Evolutionary conservation across 345 rosid species (phyloP), one percentile per base, ranked within the genome.

Genomic region (Acer campestre): DNA sequence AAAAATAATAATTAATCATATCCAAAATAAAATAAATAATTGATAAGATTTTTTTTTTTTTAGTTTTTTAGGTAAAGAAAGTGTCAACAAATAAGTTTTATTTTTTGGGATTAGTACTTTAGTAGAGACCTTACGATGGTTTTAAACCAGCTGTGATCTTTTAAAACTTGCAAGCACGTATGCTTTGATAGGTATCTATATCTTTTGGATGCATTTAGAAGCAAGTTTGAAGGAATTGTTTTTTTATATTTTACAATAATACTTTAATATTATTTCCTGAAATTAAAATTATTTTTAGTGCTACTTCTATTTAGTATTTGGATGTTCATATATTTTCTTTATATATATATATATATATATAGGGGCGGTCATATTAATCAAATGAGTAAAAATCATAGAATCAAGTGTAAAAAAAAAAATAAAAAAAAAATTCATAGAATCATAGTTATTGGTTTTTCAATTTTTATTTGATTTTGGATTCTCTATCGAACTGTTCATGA

Each of bases 331-430:
- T 53, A 14, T 51, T 51, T 13, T 48, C 11, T 2, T 2, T 0
- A 14, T 40, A 14, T 67, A 18, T 67, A 42, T 13, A 1, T n/a
- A 40, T 67, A 17, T 20, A n/a, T 48, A 1, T 3, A 49, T 64
- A 17, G 63, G 35, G 35, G 38, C 38, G 6, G 6, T 31, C 38
- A 64, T 35, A 31, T 67, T 23, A 56, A 82, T 81, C 80, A 84
- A 78, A 67, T 48, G 68, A 20, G 20, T 51, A 40, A 79, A 73
- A 75, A 38, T 62, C 23, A 22, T 42, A 1, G 61, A 56, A 56
- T 16, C 61, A 58, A 29, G 31, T 3, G 31, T 2, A 2, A 29
- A 29, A 29, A 29, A 29, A 29, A 27, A 29, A 29, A 29, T 2
- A 29, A 29, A 27, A 27, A 27, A 1, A 40, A 79, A 73, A 75